These are phyloP conservation scores for Epichloe sibirici DNA, from an alignment of 2,329 filamentous ascomycete genomes.

Conservation along the genomic window DNA sequence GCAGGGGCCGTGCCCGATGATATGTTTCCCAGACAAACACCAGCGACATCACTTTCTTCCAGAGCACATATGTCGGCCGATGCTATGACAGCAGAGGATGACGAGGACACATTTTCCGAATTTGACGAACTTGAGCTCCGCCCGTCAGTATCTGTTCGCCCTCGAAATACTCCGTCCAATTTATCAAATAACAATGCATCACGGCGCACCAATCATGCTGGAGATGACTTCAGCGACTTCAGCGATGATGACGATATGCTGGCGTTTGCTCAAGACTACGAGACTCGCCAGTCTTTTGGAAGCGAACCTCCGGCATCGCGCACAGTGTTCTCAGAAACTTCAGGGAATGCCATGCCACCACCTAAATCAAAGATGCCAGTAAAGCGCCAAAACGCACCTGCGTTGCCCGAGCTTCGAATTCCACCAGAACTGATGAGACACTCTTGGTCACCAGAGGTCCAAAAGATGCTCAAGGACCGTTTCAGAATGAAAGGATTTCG, in stretches of 20 bases:
- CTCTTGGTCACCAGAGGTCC: conserved; percentile 80
- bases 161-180: neutral
- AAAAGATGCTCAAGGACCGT: conserved; percentile 62
- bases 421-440: conserved; percentile 47
- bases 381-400: conserved; percentile 20
- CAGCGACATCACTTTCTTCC: neutral
- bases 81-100: conserved; percentile 5
- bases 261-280: conserved; percentile 38
- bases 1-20: conserved; percentile 10
- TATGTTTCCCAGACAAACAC: conserved; percentile 17
- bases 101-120: conserved; percentile 18
- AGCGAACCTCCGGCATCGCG: conserved; percentile 17
- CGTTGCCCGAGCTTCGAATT: conserved; percentile 22
- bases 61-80: neutral
- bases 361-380: conserved; percentile 20
- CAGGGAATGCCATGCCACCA: conserved; percentile 29
- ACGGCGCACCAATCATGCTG: conserved; percentile 10
- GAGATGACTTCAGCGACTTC: conserved; percentile 32
- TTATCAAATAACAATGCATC: neutral
- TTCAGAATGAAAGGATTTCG: conserved; percentile 83
- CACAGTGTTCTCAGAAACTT: conserved; percentile 33
- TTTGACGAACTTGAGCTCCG: conserved; percentile 17
- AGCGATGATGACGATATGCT: conserved; percentile 40
- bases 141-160: neutral
- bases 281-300: conserved; percentile 25